A percentile compares a stretch with the other conserved stretches of the same genome.
These are phyloP conservation scores for Typha latifolia DNA, from an alignment of 176 grass and related monocot genomes.

Conservation along the genomic window DNA sequence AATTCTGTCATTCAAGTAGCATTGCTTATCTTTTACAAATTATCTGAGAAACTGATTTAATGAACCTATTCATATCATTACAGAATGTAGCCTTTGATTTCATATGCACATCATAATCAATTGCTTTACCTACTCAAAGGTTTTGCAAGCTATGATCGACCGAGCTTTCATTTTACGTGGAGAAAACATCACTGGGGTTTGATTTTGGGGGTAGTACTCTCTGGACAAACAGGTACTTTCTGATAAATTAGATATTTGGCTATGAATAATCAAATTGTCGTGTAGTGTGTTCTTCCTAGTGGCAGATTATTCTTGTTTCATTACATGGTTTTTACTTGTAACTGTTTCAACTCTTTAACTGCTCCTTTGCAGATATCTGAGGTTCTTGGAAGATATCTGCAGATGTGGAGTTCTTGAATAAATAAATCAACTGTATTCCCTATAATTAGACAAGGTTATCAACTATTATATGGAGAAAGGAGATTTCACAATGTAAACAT, in stretches of 20 bases:
- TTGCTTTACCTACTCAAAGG: constrained; percentile 4
- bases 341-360: neutral
- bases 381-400: neutral
- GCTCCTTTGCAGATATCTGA: neutral
- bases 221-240: constrained; percentile 43
- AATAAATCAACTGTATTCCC: constrained; percentile 1
- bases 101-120: neutral
- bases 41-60: neutral
- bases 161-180: constrained; percentile 8
- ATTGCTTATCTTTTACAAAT: neutral
- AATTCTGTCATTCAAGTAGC: neutral
- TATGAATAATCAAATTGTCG: neutral
- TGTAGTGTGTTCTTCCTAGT: neutral
- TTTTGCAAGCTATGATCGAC: constrained; percentile 14
- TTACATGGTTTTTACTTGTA: neutral
- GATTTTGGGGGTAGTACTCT: constrained; percentile 26
- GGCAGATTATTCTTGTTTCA: neutral
- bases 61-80: neutral
- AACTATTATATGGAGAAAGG: neutral
- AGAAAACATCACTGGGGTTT: constrained; percentile 14
- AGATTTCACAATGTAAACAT: neutral
- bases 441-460: neutral
- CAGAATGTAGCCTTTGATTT: constrained; percentile 5
- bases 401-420: neutral
- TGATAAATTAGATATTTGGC: neutral